phyloP scores from a whole-genome alignment of 306 rosid species.

The Cicer pinnatifidum region DNA sequence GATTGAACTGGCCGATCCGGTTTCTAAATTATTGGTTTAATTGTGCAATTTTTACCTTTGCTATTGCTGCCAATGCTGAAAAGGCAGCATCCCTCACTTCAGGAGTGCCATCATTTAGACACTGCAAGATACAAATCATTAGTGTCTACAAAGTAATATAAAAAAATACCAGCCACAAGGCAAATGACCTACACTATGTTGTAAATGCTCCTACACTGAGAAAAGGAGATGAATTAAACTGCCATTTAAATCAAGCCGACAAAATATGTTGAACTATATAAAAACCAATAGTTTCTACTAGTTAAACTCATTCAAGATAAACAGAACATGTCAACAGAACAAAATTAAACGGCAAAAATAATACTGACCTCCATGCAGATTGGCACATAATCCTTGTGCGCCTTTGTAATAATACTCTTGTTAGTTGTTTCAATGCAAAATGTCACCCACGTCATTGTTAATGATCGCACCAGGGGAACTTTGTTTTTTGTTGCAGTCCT shows the following conservation, averaged over 20 bases:
- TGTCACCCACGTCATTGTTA: conserved; percentile 85
- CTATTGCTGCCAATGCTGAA: conserved; percentile 87
- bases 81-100: conserved; percentile 99
- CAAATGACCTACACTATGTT: neutral
- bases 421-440: conserved; percentile 90
- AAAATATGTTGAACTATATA: conserved; percentile 9
- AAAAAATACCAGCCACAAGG: neutral
- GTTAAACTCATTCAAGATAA: neutral
- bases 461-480: conserved; percentile 96
- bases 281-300: neutral
- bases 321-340: neutral
- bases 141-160: conserved; percentile 3
- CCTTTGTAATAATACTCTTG: conserved; percentile 75
- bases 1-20: too few relatives aligned
- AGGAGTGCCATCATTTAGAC: conserved; percentile 92
- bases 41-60: conserved; percentile 66
- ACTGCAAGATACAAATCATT: conserved; percentile 56
- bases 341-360: conserved; percentile 5
- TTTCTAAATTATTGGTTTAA: neutral
- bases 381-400: conserved; percentile 97
- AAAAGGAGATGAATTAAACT: neutral
- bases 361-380: conserved; percentile 94
- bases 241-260: conserved; percentile 3
- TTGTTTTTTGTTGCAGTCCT: conserved; percentile 85
- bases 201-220: neutral